A percentile compares a stretch with the other conserved stretches of the same genome.
Conservation (phyloP, 257 asterid genomes). For the Haberlea rhodopensis region DNA sequence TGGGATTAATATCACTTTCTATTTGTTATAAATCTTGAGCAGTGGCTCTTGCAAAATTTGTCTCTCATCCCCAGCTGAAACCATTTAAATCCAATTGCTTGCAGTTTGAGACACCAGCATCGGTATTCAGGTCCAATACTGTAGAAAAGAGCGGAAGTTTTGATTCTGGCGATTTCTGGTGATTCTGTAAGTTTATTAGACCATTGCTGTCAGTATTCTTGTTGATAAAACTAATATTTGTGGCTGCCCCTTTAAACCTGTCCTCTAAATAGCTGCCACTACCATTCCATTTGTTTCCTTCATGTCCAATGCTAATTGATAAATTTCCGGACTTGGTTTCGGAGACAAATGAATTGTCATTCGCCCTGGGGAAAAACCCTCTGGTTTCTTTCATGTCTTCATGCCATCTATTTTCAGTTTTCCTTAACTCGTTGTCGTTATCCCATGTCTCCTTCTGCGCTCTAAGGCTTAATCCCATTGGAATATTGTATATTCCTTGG, state of each 20-base stretch:
- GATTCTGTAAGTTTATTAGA: conserved; percentile 30
- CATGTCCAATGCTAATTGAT: conserved; percentile 68
- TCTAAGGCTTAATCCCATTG: conserved; percentile 33
- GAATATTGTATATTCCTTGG: conserved; percentile 46
- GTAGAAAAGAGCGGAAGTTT: conserved; percentile 44
- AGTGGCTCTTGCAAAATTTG: too few species aligned
- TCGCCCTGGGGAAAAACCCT: conserved; percentile 27
- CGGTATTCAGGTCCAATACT: conserved; percentile 60
- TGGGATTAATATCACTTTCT: conserved; percentile 10
- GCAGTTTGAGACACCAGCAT: conserved; percentile 48
- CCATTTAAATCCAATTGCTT: too few species aligned
- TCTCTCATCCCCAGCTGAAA: too few species aligned
- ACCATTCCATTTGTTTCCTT: too few species aligned
- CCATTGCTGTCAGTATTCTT: conserved; percentile 24
- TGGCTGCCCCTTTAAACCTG: conserved; percentile 29
- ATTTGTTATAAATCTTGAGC: too few species aligned
- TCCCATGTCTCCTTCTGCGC: conserved; percentile 30
- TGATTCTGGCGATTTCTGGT: conserved; percentile 38
- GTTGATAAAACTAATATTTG: conserved; percentile 26
- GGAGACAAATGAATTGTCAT: conserved; percentile 26
- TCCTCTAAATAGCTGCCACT: too few species aligned
- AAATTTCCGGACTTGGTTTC: conserved; percentile 39
- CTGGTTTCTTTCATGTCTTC: conserved; percentile 43
- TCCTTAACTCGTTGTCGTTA: conserved; percentile 29
- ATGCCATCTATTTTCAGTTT: conserved; percentile 44